These are phyloP conservation scores for Sabuloglossum arenarium DNA, from an alignment of 495 filamentous ascomycete species.

Conservation along the genomic window DNA sequence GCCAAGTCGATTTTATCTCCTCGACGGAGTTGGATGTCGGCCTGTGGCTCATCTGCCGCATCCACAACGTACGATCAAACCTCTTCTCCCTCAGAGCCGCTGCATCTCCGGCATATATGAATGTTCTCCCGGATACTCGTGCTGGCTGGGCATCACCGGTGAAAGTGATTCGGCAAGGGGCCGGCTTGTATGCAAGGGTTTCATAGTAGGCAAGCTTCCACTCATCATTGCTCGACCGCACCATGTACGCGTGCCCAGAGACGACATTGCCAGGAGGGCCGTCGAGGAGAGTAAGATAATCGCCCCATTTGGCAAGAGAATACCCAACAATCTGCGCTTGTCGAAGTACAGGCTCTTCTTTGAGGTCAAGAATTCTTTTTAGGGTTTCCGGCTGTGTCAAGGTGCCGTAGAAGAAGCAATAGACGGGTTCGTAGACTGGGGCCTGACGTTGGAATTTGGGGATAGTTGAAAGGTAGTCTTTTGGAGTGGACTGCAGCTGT, in stretches of 20 bases:
- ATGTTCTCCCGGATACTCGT: not conserved
- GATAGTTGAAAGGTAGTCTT: not conserved
- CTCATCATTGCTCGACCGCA: constrained; percentile 8
- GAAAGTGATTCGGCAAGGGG: not conserved
- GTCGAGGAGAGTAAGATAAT: constrained; percentile 12
- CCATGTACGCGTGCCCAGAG: constrained; percentile 8
- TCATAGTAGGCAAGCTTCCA: constrained; percentile 10
- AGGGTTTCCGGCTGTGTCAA: constrained; percentile 7
- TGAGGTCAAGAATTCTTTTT: constrained; percentile 9
- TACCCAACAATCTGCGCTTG: constrained; percentile 10
- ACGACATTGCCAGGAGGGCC: constrained; percentile 9
- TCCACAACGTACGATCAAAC: not conserved
- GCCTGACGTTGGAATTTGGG: not conserved
- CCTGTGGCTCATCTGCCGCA: not conserved
- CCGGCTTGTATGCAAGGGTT: constrained; percentile 9
- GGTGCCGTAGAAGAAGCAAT: constrained; percentile 14
- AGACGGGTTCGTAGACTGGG: constrained; percentile 5
- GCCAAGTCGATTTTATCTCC: not conserved
- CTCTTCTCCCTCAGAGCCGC: not conserved
- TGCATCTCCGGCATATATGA: constrained; percentile 1
- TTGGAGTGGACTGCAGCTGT: not conserved
- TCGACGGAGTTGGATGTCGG: not conserved
- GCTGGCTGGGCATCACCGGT: not conserved
- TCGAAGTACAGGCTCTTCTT: constrained; percentile 9
- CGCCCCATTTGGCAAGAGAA: constrained; percentile 11